These are phyloP conservation scores for Fusarium vanettenii DNA, from an alignment of 2,329 filamentous ascomycete species.

Conservation along the genomic window DNA sequence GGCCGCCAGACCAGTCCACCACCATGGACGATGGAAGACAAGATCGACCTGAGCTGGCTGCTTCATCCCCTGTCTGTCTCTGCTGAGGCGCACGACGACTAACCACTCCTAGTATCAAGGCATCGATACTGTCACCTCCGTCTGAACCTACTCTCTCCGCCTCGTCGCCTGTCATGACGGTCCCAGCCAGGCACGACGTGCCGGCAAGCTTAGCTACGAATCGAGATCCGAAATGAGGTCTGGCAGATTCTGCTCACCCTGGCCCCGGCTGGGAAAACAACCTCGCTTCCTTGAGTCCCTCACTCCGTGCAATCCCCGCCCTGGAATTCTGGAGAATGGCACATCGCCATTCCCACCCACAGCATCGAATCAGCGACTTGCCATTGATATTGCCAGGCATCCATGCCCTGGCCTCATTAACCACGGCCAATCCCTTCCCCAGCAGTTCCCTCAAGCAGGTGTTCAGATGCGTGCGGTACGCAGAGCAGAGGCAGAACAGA, in stretches of 20 bases:
- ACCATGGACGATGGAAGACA: neutral
- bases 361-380: conserved; percentile 34
- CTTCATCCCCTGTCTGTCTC: conserved; percentile 13
- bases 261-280: conserved; percentile 4
- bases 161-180: neutral
- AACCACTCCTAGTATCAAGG: conserved; percentile 16
- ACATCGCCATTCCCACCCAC: conserved; percentile 30
- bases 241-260: conserved; percentile 19
- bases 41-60: conserved; percentile 15
- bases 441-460: conserved; percentile 14
- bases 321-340: conserved; percentile 34
- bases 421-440: conserved; percentile 10
- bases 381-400: conserved; percentile 20
- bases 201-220: conserved; percentile 13
- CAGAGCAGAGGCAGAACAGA: neutral
- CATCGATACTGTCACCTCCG: conserved; percentile 15
- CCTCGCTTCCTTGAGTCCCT: conserved; percentile 8
- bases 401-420: conserved; percentile 6
- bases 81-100: conserved; percentile 18
- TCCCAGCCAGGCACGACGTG: conserved; percentile 1
- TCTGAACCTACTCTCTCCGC: neutral
- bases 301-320: conserved; percentile 24
- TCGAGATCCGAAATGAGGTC: conserved; percentile 28
- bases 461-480: conserved; percentile 2
- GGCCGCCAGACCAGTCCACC: neutral